phyloP scores from a whole-genome alignment of 495 filamentous ascomycete species.

The Hypomontagnella submonticulosa region DNA sequence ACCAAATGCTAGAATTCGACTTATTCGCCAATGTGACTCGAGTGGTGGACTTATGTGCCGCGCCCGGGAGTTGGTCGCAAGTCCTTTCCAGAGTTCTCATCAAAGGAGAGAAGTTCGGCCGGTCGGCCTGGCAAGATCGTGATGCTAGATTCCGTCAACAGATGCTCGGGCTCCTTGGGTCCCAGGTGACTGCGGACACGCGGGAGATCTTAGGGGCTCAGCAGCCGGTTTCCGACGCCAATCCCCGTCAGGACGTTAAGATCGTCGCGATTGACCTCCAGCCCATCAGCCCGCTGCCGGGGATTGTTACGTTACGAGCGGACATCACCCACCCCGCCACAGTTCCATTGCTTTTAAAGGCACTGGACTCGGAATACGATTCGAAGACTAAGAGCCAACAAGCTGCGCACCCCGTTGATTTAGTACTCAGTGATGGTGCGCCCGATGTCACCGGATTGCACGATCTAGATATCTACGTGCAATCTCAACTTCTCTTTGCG shows the following conservation, averaged over 20 bases:
- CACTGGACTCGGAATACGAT: conserved; percentile 80
- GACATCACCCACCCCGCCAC: conserved; percentile 98
- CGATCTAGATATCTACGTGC: conserved; percentile 97
- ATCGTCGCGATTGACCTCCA: conserved; percentile 97
- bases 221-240: conserved; percentile 45
- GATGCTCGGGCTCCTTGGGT: conserved; percentile 59
- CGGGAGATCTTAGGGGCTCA: conserved; percentile 38
- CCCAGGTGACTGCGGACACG: conserved; percentile 34
- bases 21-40: conserved; percentile 88
- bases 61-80: conserved; percentile 96
- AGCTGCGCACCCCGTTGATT: conserved; percentile 77
- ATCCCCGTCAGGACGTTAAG: conserved; percentile 79
- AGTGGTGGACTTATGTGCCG: conserved; percentile 95
- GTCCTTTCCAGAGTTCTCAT: conserved; percentile 92
- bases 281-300: conserved; percentile 91
- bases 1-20: conserved; percentile 76
- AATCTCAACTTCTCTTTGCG: conserved; percentile 92
- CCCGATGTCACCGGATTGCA: conserved; percentile 97
- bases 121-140: conserved; percentile 84
- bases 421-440: conserved; percentile 94
- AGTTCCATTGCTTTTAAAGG: conserved; percentile 84
- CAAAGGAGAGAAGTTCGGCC: conserved; percentile 89
- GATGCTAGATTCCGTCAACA: conserved; percentile 69
- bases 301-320: conserved; percentile 89
- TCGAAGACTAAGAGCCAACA: conserved; percentile 60